Conservation (phyloP, 78 protist species). For the Speleostelium caveatum region DNA sequence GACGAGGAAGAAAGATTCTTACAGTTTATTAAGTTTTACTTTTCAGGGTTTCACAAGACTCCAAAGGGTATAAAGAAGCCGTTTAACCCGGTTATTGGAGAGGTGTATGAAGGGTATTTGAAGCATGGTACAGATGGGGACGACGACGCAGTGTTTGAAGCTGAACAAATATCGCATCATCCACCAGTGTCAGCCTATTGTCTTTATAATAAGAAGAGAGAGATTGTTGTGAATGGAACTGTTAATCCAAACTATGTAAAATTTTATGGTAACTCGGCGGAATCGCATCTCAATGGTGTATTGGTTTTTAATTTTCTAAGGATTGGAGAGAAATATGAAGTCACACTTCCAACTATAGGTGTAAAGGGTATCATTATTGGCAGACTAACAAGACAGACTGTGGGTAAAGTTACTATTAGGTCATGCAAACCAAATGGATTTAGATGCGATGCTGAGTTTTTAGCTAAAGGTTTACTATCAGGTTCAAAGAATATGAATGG, state of each 20-base stretch:
- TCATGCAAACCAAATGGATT: not conserved
- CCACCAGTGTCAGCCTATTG: conserved; percentile 65
- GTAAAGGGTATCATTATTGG: conserved; percentile 50
- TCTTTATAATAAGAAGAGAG: conserved; percentile 40
- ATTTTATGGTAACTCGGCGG: conserved; percentile 64
- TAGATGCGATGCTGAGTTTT: conserved; percentile 4
- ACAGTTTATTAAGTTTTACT: conserved; percentile 55
- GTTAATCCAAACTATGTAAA: conserved; percentile 57
- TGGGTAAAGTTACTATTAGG: conserved; percentile 12
- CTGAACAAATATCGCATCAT: conserved; percentile 74
- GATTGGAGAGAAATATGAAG: not conserved
- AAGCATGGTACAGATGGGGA: not conserved
- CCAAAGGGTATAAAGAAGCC: conserved; percentile 82
- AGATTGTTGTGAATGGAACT: conserved; percentile 63
- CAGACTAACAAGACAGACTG: not conserved
- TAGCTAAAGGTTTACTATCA: conserved; percentile 18
- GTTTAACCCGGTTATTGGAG: conserved; percentile 82
- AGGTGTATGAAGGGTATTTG: conserved; percentile 55
- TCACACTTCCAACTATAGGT: conserved; percentile 50
- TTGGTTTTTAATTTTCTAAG: conserved; percentile 34
- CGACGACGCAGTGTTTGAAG: not conserved
- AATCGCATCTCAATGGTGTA: conserved; percentile 31
- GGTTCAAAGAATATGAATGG: conserved; percentile 42
- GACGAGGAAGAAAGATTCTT: conserved; percentile 58
- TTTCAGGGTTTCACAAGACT: conserved; percentile 56